Base-by-base conservation (phyloP, 768 basidiomycete species). In the Amylocystis lapponica region DNA sequence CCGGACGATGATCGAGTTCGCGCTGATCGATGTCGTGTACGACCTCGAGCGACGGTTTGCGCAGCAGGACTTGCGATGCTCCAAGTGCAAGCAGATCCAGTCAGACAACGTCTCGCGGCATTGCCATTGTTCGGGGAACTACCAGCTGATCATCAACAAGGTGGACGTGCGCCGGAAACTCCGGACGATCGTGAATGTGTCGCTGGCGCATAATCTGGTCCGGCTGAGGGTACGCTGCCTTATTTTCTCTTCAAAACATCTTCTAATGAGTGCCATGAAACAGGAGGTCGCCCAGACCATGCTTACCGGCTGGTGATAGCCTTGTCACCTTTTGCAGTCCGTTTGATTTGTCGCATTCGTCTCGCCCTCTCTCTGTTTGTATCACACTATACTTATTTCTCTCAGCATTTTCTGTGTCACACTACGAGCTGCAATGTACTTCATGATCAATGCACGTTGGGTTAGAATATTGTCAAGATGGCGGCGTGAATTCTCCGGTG, bases 1-100 rank as follows among this genome's bases (percentile, higher is more conserved):
- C 58, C 78, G 85, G n/a, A 65, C 71, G 7, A 75, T 79, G 29
- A 93, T 99, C 58, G 95, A 98, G 63, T 83, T 89, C 54, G 75
- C 81, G 39, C 66, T 99, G 45, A 81, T 98, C 48, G 81, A 86
- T 36, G 68, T 85, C 60, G 76, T 92, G 19, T 75, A 79, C 33
- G 62, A 72, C 13, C 66, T 91, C 29, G 82, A 92, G 61, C 72
- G 79, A 26, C 71, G 78, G 26, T 92, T 86, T 53, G 76, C 86
- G 22, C 84, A 93, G 56, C 93, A 97, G 63, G 96, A 99, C 60
- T 66, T 98, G 48, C 75, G 81, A 9, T 99, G 96, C 60, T 64
- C 69, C 7, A 93, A 86, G 54, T 99, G 96, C 68, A 80, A 86
- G 60, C 90, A 93, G 65, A 78, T 96, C 47, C 92, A 88, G 50